Conservation (phyloP, 371 early-diverging fungal species). For the Astathelohania contejeani region DNA sequence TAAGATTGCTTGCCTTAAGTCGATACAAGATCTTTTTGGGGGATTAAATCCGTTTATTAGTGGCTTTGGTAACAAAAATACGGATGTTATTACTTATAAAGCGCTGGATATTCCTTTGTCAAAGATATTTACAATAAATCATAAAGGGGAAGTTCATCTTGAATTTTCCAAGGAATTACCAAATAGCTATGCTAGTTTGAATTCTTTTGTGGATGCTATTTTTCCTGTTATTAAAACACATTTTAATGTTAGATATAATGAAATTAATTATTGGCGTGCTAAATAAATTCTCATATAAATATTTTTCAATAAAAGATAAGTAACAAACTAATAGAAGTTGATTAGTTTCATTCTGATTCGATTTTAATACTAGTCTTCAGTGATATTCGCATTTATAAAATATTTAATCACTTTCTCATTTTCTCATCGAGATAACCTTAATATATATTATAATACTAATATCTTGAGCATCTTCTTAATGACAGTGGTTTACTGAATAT, state of each 20-base stretch:
- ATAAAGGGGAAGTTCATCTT: conserved; percentile 69
- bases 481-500: too few species aligned
- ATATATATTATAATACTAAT: too few species aligned
- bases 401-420: neutral
- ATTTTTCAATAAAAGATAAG: too few species aligned
- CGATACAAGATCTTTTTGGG: conserved; percentile 64
- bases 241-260: neutral
- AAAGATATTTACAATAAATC: conserved; percentile 85
- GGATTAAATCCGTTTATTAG: conserved; percentile 69
- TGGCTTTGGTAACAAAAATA: conserved; percentile 90
- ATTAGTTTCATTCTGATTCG: neutral
- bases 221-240: conserved; percentile 60
- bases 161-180: conserved; percentile 53
- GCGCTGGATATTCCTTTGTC: conserved; percentile 74
- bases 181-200: conserved; percentile 44
- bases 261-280: neutral
- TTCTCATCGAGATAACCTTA: too few species aligned
- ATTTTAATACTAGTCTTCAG: neutral
- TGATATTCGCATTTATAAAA: neutral
- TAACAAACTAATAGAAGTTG: too few species aligned
- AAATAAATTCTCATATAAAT: neutral
- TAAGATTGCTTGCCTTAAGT: conserved; percentile 83
- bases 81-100: conserved; percentile 80
- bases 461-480: too few species aligned
- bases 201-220: conserved; percentile 79